These are phyloP conservation scores for Talaromyces ruber DNA, from an alignment of 495 filamentous ascomycete genomes.

Conservation along the genomic window DNA sequence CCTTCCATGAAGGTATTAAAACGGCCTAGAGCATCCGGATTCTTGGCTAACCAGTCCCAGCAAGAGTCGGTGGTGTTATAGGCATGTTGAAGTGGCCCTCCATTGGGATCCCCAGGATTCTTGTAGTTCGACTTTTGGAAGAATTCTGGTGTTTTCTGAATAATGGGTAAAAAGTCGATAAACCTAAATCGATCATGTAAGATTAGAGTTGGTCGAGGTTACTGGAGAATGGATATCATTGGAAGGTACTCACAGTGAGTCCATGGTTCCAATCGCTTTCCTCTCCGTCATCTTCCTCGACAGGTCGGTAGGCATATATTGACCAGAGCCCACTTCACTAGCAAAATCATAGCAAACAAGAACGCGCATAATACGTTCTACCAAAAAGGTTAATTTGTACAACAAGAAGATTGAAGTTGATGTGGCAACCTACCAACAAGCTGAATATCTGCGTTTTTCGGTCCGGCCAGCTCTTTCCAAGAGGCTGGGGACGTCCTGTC, in stretches of 20 bases:
- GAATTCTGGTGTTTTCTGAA: constrained; percentile 15
- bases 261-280: constrained; percentile 8
- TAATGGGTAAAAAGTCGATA: constrained; percentile 10
- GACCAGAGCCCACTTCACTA: constrained; percentile 4
- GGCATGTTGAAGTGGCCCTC: constrained; percentile 23
- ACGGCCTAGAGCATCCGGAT: constrained; percentile 12
- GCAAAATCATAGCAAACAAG: constrained; percentile 11
- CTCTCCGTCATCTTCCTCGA: constrained; percentile 12
- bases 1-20: constrained; percentile 31
- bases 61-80: constrained; percentile 19
- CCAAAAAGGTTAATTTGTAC: background rate
- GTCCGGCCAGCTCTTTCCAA: constrained; percentile 9
- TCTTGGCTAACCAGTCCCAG: constrained; percentile 20
- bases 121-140: constrained; percentile 19
- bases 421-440: constrained; percentile 12
- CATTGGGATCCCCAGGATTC: constrained; percentile 13
- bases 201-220: background rate
- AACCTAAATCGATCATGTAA: constrained; percentile 6
- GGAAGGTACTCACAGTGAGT: constrained; percentile 10
- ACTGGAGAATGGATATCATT: background rate
- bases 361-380: constrained; percentile 17
- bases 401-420: background rate
- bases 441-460: constrained; percentile 13
- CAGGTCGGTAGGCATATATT: constrained; percentile 9
- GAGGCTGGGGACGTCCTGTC: constrained; percentile 8